Base-by-base conservation (phyloP, 2,329 filamentous ascomycete species). In the Hypoxylon sp. region DNA sequence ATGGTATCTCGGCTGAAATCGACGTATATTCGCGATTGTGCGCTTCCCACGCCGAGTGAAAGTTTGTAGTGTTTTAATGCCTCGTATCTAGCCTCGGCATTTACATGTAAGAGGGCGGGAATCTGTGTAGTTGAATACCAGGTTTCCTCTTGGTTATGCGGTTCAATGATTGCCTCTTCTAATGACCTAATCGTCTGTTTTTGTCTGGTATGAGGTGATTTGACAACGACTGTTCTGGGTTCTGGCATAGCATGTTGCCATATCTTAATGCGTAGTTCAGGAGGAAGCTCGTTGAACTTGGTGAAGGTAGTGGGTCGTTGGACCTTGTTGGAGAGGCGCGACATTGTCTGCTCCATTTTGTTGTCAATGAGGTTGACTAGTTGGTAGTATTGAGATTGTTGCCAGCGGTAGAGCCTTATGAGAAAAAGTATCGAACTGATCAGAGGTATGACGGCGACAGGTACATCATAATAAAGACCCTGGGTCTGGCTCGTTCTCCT, bases 231-330 rank as follows among this genome's bases (percentile, higher is more conserved):
- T 5, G 73, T 76, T 32, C 77, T 74, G 10, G 75, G 49, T 4
- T 69, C 74, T 3, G 76, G 76, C 68, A 79, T 74, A 32, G 76
- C 73, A 57, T 76, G 51, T 61, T 78, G 74, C 76, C 76, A 79
- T 41, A 79, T 75, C 50, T 74, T 78, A 58, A 79, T 75, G 14
- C 76, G 75, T 49, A 79, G 36, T 53, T 79, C 77, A 28, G 77
- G 75, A 1, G 77, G 77, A 7, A 79, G 76, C 7, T 75, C 49
- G 43, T 68, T 66, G 71, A 79, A 79, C 43, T 70, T 70, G 51
- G 65, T 62, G 58, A 79, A 79, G 50, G 62, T 72, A 17, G 61
- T 59, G 11, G 68, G 58, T 36, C 36, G 51, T 48, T 67, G 65
- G 38, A 58, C 19, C 23, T 60, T 69, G 7, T 46, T 68, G 11